Evolutionary conservation across 2,329 filamentous ascomycete species (phyloP).

Genomic region (Aureobasidium lini): DNA sequence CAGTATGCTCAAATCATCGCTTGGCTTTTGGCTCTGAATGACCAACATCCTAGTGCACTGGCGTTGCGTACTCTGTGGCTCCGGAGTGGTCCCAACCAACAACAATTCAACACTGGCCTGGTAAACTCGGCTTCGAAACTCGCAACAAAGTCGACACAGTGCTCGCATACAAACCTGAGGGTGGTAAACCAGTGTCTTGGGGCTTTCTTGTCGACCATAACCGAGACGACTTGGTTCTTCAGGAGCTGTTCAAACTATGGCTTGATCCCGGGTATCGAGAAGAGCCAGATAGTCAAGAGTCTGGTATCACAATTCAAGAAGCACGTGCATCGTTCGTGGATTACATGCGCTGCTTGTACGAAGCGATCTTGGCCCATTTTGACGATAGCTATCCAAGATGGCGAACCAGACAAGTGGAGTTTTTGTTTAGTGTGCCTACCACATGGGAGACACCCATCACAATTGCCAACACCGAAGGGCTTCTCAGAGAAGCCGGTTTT

Average conservation of each 20-base stretch:
- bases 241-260: conserved; percentile 19
- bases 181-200: conserved; percentile 14
- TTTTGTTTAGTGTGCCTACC: conserved; percentile 18
- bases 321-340: conserved; percentile 17
- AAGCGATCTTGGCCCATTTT: conserved; percentile 11
- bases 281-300: neutral
- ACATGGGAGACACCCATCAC: conserved; percentile 19
- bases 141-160: conserved; percentile 20
- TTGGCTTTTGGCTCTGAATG: too few species aligned
- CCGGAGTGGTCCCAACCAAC: conserved; percentile 18
- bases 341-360: conserved; percentile 15
- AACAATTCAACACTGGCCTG: conserved; percentile 20
- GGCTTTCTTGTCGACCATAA: conserved; percentile 18
- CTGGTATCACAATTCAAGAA: conserved; percentile 2
- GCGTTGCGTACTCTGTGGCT: conserved; percentile 11
- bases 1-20: neutral
- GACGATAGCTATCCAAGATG: conserved; percentile 10
- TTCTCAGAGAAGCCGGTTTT: conserved; percentile 13
- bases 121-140: conserved; percentile 14
- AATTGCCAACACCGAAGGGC: conserved; percentile 16
- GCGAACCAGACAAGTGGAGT: conserved; percentile 14
- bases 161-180: conserved; percentile 13
- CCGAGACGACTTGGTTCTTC: conserved; percentile 12
- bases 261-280: conserved; percentile 18
- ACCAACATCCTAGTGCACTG: neutral